A percentile compares a stretch with the other conserved stretches of the same genome.
Evolutionary conservation across 345 rosid genomes (phyloP).

Genomic region (Corchorus olitorius): DNA sequence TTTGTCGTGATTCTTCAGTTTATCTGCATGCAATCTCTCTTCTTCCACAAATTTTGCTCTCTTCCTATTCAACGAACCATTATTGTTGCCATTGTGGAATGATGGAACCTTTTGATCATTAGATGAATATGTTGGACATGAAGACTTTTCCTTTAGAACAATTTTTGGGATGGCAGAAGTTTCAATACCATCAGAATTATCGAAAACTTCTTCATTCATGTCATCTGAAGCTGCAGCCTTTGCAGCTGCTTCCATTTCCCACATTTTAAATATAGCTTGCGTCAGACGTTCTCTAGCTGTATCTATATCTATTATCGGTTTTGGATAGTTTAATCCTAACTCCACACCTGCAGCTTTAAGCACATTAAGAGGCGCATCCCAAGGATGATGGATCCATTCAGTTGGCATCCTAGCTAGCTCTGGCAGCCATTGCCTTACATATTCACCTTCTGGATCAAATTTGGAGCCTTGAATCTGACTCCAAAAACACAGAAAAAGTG

Average conservation of each 20-base stretch:
- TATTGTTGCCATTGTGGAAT: conserved; percentile 33
- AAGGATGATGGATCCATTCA: conserved; percentile 94
- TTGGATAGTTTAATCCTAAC: conserved; percentile 24
- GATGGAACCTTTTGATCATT: conserved; percentile 86
- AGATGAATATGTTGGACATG: conserved; percentile 52
- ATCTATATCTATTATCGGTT: conserved; percentile 63
- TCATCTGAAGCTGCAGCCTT: conserved; percentile 38
- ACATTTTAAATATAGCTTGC: conserved; percentile 77
- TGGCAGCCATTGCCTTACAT: conserved; percentile 88
- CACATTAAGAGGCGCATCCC: conserved; percentile 73
- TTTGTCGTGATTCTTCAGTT: conserved; percentile 17
- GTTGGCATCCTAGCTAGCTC: conserved; percentile 90
- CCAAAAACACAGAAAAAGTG: conserved; percentile 21
- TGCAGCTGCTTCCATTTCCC: conserved; percentile 71
- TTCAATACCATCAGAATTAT: conserved; percentile 54
- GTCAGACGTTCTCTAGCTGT: conserved; percentile 50
- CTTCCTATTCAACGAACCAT: conserved; percentile 42
- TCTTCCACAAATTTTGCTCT: conserved; percentile 52
- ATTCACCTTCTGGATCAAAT: conserved; percentile 84
- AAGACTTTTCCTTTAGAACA: conserved; percentile 38
- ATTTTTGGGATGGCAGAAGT: conserved; percentile 38
- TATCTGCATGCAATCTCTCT: conserved; percentile 18
- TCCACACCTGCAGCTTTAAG: conserved; percentile 71
- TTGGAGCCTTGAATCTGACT: conserved; percentile 78
- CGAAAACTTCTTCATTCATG: conserved; percentile 63